Percentiles rank a stretch among this genome's conserved stretches.
These are phyloP conservation scores for Epichloe coenophiala DNA, from an alignment of 2,329 filamentous ascomycete species.

Conservation along the genomic window DNA sequence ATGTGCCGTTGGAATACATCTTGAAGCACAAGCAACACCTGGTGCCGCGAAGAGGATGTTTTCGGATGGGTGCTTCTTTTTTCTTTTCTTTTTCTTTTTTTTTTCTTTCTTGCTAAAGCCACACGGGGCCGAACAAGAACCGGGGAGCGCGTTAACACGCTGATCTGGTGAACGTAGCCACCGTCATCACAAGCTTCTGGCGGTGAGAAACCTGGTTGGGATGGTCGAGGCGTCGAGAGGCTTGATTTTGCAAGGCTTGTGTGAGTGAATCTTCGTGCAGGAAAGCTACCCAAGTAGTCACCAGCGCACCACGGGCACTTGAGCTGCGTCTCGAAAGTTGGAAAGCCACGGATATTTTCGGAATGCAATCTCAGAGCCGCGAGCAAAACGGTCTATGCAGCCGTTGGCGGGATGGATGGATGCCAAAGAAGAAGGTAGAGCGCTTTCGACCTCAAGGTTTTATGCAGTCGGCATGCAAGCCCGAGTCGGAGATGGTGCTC, in stretches of 20 bases:
- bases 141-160: conserved; percentile 3
- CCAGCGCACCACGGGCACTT: background rate
- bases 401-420: background rate
- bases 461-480: background rate
- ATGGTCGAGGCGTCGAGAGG: background rate
- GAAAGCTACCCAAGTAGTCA: background rate
- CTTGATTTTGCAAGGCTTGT: background rate
- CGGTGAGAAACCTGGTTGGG: background rate
- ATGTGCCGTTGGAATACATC: conserved; percentile 9
- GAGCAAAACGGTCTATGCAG: background rate
- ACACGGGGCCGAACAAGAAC: background rate
- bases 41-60: background rate
- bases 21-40: background rate
- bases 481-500: background rate
- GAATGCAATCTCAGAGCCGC: background rate
- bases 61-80: background rate
- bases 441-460: background rate
- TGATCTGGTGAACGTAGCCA: background rate
- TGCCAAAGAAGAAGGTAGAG: background rate
- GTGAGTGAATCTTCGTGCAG: background rate
- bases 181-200: conserved; percentile 4
- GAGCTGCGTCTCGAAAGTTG: background rate
- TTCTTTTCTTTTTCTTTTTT: background rate
- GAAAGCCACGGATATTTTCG: background rate
- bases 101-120: background rate